Conservation (phyloP, 352 stramenopile species). For the Phytophthora melonis region DNA sequence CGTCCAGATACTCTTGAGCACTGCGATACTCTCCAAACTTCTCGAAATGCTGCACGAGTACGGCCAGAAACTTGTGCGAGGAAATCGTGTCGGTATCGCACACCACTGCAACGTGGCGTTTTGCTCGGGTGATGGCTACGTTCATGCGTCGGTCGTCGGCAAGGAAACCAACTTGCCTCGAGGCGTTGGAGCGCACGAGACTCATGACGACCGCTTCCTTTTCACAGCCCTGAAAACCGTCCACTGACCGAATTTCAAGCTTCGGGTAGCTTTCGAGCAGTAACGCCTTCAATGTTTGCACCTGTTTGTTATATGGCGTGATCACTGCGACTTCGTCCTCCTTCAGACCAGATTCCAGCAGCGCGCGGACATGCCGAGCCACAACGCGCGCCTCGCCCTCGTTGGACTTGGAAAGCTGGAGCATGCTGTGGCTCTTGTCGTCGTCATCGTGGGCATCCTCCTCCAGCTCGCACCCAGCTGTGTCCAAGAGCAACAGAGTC, state of each 20-base stretch:
- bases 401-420: conserved; percentile 83
- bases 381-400: conserved; percentile 81
- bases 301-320: conserved; percentile 98
- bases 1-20: conserved; percentile 83
- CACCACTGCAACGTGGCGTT: conserved; percentile 95
- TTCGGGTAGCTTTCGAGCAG: conserved; percentile 76
- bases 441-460: conserved; percentile 71
- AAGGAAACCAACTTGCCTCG: conserved; percentile 95
- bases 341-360: conserved; percentile 88
- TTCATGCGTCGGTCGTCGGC: conserved; percentile 97
- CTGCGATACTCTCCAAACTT: conserved; percentile 92
- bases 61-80: conserved; percentile 91
- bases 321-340: conserved; percentile 96
- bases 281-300: conserved; percentile 91
- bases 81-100: conserved; percentile 96
- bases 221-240: conserved; percentile 98
- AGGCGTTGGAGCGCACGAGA: conserved; percentile 95
- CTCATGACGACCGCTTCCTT: conserved; percentile 98
- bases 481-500: conserved; percentile 95
- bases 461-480: conserved; percentile 92
- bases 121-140: conserved; percentile 97
- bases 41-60: conserved; percentile 94
- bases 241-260: conserved; percentile 94
- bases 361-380: conserved; percentile 81
- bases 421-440: conserved; percentile 19